Evolutionary conservation across 2,329 filamentous ascomycete species (phyloP), one percentile per base, ranked within the genome.

Genomic region (Phoma herbarum): DNA sequence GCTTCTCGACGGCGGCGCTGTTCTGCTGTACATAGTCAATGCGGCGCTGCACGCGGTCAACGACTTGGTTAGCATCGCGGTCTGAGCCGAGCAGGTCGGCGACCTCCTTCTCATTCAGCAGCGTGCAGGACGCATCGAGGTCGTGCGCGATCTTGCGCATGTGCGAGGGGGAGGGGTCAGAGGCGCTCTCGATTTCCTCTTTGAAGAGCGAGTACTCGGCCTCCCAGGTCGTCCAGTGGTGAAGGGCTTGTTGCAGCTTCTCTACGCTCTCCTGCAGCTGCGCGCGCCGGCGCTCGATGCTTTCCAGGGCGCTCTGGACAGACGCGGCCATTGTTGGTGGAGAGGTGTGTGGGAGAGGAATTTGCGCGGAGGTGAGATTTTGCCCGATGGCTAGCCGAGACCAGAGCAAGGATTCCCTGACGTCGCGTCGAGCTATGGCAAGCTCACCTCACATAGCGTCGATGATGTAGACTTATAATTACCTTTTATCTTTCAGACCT

Each of bases 11-110:
- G 0, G 87, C 90, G 47, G 84, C 79, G 53, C 94, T 85, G 77
- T 97, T 98, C 73, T 90, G 88, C 70, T 88, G 86, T 54, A 97
- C 92, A 76, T 98, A 98, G 75, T 97, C 93, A 73, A 96, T 86
- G 41, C 95, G 86, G 57, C 91, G 88, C 22, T 86, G 84, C 43
- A 96, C 83, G 23, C 91, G 78, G 68, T 86, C 85, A 61, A 89
- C 74, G 57, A 95, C 85, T 72, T 93, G 88, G 50, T 83, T 80
- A 58, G 82, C 81, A 43, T 82, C 82, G 67, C 87, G 85, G 42
- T 78, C 75, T 44, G 80, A 71, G 14, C 83, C 83, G 18, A 87
- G 74, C 14, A 89, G 78, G 18, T 82, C 79, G 47, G 80, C 79
- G 55, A 89, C 80, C 72, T 89, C 86, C 59, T 84, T 86, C 54